These are phyloP conservation scores for Emergomyces africanus DNA, from an alignment of 2,329 filamentous ascomycete species.

Conservation along the genomic window DNA sequence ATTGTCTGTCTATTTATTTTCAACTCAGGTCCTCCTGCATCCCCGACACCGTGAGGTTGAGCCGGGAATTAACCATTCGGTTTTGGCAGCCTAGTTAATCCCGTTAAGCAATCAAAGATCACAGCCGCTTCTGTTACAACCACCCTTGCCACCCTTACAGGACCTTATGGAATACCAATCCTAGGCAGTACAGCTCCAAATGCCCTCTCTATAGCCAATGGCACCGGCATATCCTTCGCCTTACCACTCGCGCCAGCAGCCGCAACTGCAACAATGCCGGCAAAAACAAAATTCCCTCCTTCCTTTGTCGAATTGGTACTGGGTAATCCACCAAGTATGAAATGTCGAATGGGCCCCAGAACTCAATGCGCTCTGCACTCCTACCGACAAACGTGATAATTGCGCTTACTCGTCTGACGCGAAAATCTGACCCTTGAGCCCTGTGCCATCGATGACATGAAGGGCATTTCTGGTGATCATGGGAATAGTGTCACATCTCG, in stretches of 20 bases:
- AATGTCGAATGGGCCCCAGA: constrained; percentile 49
- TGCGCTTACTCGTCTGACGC: constrained; percentile 47
- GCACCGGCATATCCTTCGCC: constrained; percentile 47
- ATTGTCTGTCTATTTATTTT: constrained; percentile 53
- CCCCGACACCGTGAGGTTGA: neutral
- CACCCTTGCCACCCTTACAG: constrained; percentile 48
- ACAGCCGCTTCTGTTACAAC: too few species aligned
- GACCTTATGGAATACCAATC: constrained; percentile 48
- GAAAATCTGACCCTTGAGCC: neutral
- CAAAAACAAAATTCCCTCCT: neutral
- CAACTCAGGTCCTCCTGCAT: constrained; percentile 30
- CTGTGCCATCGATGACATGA: neutral
- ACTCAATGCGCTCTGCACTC: constrained; percentile 28
- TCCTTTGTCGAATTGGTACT: constrained; percentile 47
- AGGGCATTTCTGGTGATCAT: neutral
- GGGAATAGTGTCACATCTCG: constrained; percentile 11
- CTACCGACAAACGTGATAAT: constrained; percentile 39
- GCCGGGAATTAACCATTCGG: neutral
- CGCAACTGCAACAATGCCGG: constrained; percentile 9
- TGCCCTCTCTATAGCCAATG: constrained; percentile 44
- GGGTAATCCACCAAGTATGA: constrained; percentile 44
- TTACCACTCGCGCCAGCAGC: constrained; percentile 38
- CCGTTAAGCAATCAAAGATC: constrained; percentile 49
- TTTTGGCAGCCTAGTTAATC: constrained; percentile 47
- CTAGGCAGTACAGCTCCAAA: constrained; percentile 33